Percentiles rank a stretch among this genome's conserved stretches.
Conservation (phyloP, 2,329 filamentous ascomycete genomes). For the Aspergillus arachidicola region DNA sequence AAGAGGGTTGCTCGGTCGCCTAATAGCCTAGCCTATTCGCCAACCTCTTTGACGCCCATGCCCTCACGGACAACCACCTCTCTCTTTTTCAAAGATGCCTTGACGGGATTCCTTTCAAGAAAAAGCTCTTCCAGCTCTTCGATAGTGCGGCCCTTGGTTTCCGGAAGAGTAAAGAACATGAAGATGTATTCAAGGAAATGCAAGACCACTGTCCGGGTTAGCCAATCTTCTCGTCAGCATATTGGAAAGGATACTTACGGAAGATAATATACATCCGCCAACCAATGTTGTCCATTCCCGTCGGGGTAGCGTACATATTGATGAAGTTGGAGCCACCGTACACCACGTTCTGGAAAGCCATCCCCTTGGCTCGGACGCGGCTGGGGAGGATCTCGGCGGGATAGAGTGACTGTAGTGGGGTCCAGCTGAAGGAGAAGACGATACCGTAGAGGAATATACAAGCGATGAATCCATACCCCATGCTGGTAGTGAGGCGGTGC, state of each 20-base stretch:
- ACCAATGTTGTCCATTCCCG: conserved; percentile 10
- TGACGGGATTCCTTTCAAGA: conserved; percentile 6
- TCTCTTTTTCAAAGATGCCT: conserved; percentile 5
- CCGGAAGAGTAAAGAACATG: conserved; percentile 12
- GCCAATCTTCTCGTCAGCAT: not conserved
- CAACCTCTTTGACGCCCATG: conserved; percentile 6
- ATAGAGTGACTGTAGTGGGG: conserved; percentile 11
- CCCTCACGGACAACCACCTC: conserved; percentile 7
- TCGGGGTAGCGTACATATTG: conserved; percentile 12
- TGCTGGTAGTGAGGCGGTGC: conserved; percentile 3
- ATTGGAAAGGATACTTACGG: not conserved
- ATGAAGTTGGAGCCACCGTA: conserved; percentile 10
- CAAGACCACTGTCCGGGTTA: conserved; percentile 8
- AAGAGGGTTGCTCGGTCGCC: not conserved
- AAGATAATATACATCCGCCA: conserved; percentile 15
- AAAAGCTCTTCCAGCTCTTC: conserved; percentile 12
- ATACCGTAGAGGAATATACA: conserved; percentile 12
- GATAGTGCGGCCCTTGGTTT: conserved; percentile 14
- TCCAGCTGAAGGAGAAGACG: conserved; percentile 12
- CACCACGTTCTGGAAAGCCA: conserved; percentile 10
- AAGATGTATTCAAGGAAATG: conserved; percentile 11
- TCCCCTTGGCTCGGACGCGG: conserved; percentile 12
- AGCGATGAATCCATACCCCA: conserved; percentile 15
- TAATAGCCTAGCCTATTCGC: not conserved
- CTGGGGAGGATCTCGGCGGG: conserved; percentile 11